Percentiles rank a stretch among this genome's conserved stretches.
These are phyloP conservation scores for Ascochyta viciae-villosae DNA, from an alignment of 2,329 filamentous ascomycete genomes.

Conservation along the genomic window DNA sequence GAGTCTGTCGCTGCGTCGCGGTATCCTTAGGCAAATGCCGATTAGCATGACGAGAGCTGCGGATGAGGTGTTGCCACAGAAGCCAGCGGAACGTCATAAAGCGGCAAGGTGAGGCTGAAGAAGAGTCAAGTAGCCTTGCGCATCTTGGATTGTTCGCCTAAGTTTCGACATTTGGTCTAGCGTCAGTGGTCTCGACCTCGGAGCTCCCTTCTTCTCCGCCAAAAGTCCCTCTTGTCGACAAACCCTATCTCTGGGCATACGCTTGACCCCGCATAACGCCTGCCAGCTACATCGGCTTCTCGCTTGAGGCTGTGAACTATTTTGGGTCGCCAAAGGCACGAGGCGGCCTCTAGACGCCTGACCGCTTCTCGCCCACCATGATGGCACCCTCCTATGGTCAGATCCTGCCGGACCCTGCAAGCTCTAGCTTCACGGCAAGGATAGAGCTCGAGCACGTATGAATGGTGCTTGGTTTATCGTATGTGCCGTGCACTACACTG, in stretches of 20 bases:
- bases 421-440: too few species aligned
- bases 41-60: neutral
- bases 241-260: neutral
- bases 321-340: constrained; percentile 1
- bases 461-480: neutral
- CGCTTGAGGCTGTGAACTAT: neutral
- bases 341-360: constrained; percentile 13
- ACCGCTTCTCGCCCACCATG: constrained; percentile 14
- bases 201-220: constrained; percentile 1
- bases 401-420: too few species aligned
- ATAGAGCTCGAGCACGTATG: neutral
- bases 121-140: neutral
- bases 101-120: constrained; percentile 13
- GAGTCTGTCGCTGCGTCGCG: neutral
- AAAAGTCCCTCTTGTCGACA: neutral
- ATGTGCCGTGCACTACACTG: neutral
- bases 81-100: neutral
- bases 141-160: constrained; percentile 6
- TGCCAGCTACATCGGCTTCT: neutral
- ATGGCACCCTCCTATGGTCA: neutral
- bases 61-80: neutral
- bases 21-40: neutral
- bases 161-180: neutral
- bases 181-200: constrained; percentile 4
- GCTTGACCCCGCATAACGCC: constrained; percentile 1